Percentiles rank a stretch among this genome's conserved stretches.
These are phyloP conservation scores for Dactylonectria estremocensis DNA, from an alignment of 2,329 filamentous ascomycete genomes.

Conservation along the genomic window DNA sequence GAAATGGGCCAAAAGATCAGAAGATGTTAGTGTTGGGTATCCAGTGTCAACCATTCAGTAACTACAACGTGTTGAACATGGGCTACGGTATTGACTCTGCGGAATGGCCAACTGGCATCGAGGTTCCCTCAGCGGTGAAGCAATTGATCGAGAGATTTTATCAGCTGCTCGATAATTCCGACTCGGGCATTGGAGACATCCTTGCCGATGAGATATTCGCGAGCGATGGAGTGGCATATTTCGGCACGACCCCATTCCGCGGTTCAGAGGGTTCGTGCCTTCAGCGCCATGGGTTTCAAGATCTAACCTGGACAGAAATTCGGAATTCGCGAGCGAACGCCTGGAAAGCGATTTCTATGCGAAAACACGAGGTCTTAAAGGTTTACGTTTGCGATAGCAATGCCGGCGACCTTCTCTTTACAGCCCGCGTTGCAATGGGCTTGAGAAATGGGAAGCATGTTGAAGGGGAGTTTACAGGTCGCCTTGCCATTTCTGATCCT, in stretches of 20 bases:
- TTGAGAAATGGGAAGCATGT: conserved; percentile 14
- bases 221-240: conserved; percentile 7
- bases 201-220: conserved; percentile 11
- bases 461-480: conserved; percentile 15
- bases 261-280: conserved; percentile 2
- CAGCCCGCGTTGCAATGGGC: conserved; percentile 12
- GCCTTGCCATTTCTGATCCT: background rate
- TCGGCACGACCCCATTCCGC: background rate
- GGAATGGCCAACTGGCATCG: conserved; percentile 11
- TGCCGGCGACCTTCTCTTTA: conserved; percentile 10
- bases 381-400: conserved; percentile 2
- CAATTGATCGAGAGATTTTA: conserved; percentile 15
- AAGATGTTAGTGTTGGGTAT: background rate
- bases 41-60: background rate
- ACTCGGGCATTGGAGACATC: background rate
- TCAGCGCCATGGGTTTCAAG: background rate
- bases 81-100: conserved; percentile 17
- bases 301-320: conserved; percentile 5
- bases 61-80: background rate
- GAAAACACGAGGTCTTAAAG: conserved; percentile 10
- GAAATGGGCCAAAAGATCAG: background rate
- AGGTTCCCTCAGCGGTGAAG: background rate
- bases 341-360: background rate
- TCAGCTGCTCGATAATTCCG: background rate
- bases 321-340: conserved; percentile 10